Evolutionary conservation across 2,329 filamentous ascomycete species (phyloP), one percentile per base, ranked within the genome.

Genomic region (Claviceps capensis): DNA sequence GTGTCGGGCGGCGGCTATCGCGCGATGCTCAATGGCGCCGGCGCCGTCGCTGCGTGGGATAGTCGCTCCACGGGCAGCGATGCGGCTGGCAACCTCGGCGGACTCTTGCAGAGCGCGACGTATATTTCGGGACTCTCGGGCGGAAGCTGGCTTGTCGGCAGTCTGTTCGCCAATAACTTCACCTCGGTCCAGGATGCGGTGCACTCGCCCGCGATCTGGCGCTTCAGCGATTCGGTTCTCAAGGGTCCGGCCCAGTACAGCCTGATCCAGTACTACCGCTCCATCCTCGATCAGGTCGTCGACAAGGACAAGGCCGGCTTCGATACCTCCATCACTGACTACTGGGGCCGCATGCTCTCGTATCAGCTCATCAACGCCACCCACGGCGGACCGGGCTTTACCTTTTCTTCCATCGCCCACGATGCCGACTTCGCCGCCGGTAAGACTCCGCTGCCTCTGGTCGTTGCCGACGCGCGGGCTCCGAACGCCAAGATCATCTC

Each of bases 1-100:
- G 72, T 86, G 45, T 93, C 87, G 0, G 88, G 88, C 13, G 89
- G 89, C 63, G 89, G 89, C 38, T 95, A 93, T 65, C 77, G 89
- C 52, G 88, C 89, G n/a, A 74, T 94, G 70, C 73, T 90, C 71
- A 91, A 86, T 62, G 88, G 87, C 40, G 89, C 83, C 16, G 89
- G 89, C 54, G 84, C 83, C 44, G 60, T 95, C 16, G 79, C 85
- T 34, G 89, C 88, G 0, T 90, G 88, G 58, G 89, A 95, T 65
- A 78, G 69, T 59, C 79, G 89, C 19, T 89, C 85, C 0, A 64
- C 72, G 0, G 66, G 66, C 34, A 67, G 65, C 54, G 57, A 59
- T 8, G 56, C 57, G 23, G 61, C 69, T 3, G 86, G 86, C 4
- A 85, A 88, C 47, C 72, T 95, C 23, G 86, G 88, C 49, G 89